Conservation (phyloP, 306 rosid genomes). For the Vigna unguiculata region DNA sequence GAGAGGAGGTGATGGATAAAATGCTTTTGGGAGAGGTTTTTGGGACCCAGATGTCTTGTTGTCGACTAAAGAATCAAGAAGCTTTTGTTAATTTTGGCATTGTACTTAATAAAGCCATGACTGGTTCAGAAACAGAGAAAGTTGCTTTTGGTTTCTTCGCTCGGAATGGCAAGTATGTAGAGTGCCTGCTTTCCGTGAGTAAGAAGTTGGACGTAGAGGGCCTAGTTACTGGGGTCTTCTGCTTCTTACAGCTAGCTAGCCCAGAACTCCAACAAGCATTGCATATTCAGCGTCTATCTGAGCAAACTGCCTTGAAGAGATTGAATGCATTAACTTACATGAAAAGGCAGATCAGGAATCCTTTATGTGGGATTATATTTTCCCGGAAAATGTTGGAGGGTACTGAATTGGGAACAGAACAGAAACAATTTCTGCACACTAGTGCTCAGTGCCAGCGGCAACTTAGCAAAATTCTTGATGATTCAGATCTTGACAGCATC, state of each 20-base stretch:
- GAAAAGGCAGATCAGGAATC: conserved; percentile 80
- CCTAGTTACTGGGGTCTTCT: conserved; percentile 80
- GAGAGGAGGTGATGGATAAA: conserved; percentile 86
- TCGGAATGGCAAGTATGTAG: conserved; percentile 71
- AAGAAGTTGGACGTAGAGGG: conserved; percentile 83
- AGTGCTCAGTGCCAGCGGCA: conserved; percentile 83
- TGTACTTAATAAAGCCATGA: conserved; percentile 79
- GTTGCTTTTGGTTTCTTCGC: conserved; percentile 73
- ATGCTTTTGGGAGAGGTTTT: conserved; percentile 97
- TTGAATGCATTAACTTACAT: conserved; percentile 70
- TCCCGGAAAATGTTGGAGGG: conserved; percentile 75
- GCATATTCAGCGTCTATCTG: conserved; percentile 82
- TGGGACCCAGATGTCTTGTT: conserved; percentile 68
- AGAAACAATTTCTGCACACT: conserved; percentile 69
- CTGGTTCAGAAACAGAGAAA: conserved; percentile 76
- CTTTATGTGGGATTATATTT: conserved; percentile 73
- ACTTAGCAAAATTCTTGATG: conserved; percentile 89
- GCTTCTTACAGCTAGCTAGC: conserved; percentile 96
- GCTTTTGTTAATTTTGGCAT: conserved; percentile 83
- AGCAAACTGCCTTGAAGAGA: conserved; percentile 88
- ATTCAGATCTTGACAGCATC: conserved; percentile 89
- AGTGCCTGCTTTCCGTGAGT: conserved; percentile 85
- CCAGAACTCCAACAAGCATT: conserved; percentile 88
- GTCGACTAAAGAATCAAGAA: conserved; percentile 93
- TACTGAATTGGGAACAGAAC: conserved; percentile 76